Percentiles rank a stretch among this genome's conserved stretches.
phyloP scores from a whole-genome alignment of 495 filamentous ascomycete species.

The Xylaria bambusicola region DNA sequence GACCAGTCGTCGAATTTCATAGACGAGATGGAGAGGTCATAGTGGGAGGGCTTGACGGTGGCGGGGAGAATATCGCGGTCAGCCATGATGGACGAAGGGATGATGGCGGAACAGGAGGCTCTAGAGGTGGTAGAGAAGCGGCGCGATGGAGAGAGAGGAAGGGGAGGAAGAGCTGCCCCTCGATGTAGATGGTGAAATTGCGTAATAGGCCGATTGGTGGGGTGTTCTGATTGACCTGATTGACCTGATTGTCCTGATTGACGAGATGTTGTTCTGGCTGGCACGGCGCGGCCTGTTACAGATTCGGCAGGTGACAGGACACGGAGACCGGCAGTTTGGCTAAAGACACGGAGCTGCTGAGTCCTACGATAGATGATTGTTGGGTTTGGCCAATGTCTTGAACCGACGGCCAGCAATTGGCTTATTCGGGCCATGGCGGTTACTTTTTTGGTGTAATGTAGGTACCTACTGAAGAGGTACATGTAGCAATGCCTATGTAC shows the following conservation, averaged over 20 bases:
- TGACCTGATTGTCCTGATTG: too few relatives aligned
- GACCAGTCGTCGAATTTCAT: constrained; percentile 75
- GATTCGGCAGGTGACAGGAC: constrained; percentile 32
- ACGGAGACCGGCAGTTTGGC: constrained; percentile 3
- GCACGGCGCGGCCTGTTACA: too few relatives aligned
- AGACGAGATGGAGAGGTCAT: constrained; percentile 78
- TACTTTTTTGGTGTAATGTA: constrained; percentile 1
- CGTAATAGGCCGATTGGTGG: constrained; percentile 10
- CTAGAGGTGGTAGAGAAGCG: constrained; percentile 29
- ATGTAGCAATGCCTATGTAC: too few relatives aligned
- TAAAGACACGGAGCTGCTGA: background rate
- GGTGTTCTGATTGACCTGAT: too few relatives aligned
- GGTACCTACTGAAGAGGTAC: background rate
- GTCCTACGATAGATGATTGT: too few relatives aligned
- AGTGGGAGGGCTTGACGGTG: constrained; percentile 81
- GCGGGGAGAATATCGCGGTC: constrained; percentile 57
- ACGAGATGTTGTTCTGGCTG: too few relatives aligned
- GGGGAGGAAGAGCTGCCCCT: constrained; percentile 9
- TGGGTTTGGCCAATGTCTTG: background rate
- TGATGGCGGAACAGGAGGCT: constrained; percentile 32
- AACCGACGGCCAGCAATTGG: background rate
- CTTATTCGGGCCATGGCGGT: background rate
- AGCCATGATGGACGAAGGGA: constrained; percentile 44
- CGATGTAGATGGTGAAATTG: background rate
- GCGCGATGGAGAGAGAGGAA: constrained; percentile 17